A percentile compares a stretch with the other conserved stretches of the same genome.
phyloP scores from a whole-genome alignment of 345 rosid species.

The Ceriops decandra region DNA sequence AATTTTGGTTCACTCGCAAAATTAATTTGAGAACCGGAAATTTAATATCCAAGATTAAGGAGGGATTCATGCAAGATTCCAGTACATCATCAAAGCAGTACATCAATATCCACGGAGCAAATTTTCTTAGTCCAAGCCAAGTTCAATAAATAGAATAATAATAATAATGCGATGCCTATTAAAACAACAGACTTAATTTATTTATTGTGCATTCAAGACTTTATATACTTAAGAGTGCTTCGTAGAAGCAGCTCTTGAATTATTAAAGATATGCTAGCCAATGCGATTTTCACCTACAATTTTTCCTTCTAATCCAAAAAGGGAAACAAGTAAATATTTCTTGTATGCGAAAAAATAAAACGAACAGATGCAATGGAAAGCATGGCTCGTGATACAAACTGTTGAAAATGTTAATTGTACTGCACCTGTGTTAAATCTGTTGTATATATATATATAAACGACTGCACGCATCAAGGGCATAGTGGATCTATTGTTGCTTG shows the following conservation, averaged over 20 bases:
- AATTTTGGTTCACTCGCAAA: neutral
- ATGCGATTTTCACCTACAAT: neutral
- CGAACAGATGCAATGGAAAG: no score
- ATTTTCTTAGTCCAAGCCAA: neutral
- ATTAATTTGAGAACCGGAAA: neutral
- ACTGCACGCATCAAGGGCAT: neutral
- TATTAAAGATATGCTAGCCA: no score
- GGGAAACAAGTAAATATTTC: neutral
- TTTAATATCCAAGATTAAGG: no score
- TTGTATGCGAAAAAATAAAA: no score
- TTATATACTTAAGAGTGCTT: no score
- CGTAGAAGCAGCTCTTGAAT: neutral
- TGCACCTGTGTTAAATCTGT: neutral
- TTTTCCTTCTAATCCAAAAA: neutral
- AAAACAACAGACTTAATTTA: no score
- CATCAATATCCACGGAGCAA: neutral
- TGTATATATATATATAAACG: neutral
- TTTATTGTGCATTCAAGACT: no score
- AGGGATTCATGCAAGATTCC: neutral
- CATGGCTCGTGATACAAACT: neutral
- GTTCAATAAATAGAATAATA: no score
- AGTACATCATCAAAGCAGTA: constrained; percentile 30
- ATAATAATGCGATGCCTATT: no score
- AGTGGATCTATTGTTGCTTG: neutral
- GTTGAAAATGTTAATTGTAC: neutral